Percentiles rank a stretch among this genome's conserved stretches.
Evolutionary conservation across 768 basidiomycete genomes (phyloP).

Genomic region (Inosperma sp.): DNA sequence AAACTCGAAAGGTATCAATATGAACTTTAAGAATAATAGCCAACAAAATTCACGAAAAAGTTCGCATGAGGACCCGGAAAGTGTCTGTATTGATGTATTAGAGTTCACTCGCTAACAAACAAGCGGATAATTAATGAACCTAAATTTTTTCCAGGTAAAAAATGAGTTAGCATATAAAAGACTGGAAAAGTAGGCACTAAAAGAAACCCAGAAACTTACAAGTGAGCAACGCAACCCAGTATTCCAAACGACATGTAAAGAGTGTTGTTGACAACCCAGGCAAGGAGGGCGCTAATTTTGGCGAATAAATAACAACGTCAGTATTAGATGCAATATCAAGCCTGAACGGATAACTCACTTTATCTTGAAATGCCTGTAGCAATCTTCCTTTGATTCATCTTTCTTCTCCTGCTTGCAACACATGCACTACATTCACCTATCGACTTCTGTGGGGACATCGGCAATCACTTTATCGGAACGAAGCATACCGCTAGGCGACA

Average conservation of each 20-base stretch:
- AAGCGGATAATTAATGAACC: slow-evolving; percentile 81
- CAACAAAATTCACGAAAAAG: too few species aligned
- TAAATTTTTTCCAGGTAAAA: slow-evolving; percentile 73
- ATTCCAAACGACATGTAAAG: slow-evolving; percentile 79
- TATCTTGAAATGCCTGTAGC: slow-evolving; percentile 84
- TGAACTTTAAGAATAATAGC: too few species aligned
- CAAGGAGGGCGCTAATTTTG: slow-evolving; percentile 72
- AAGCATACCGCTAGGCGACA: slow-evolving; percentile 66
- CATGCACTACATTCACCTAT: slow-evolving; percentile 87
- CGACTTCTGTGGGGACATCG: slow-evolving; percentile 76
- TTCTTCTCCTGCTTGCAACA: slow-evolving; percentile 63
- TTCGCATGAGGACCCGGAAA: too few species aligned
- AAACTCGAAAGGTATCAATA: too few species aligned
- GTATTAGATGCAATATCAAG: background rate
- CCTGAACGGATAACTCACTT: background rate
- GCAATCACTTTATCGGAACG: slow-evolving; percentile 64
- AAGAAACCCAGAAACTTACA: slow-evolving; percentile 43
- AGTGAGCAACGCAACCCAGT: slow-evolving; percentile 83
- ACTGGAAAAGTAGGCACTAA: background rate
- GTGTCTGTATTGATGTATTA: too few species aligned
- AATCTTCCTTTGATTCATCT: slow-evolving; percentile 73
- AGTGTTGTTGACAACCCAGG: slow-evolving; percentile 88
- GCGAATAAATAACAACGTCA: background rate
- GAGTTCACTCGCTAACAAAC: slow-evolving; percentile 78
- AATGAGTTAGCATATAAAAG: too few species aligned